Percentiles rank a stretch among this genome's conserved stretches.
These are phyloP conservation scores for Boletellus ananiceps DNA, from an alignment of 768 basidiomycete genomes.

Conservation along the genomic window DNA sequence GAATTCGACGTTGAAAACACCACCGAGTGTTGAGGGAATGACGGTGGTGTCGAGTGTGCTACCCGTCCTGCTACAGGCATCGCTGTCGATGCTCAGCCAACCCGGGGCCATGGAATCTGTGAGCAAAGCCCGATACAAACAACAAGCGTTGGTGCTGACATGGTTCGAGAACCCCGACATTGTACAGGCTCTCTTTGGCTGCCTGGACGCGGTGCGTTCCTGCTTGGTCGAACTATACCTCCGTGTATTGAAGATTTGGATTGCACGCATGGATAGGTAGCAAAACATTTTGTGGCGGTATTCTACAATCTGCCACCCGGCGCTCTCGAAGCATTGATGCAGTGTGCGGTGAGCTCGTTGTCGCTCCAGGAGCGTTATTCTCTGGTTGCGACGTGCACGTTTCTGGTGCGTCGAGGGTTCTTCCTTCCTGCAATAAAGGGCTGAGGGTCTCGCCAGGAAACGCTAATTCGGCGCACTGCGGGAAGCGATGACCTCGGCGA, in stretches of 20 bases:
- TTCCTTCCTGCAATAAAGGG: not conserved
- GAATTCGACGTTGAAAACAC: slow-evolving; percentile 41
- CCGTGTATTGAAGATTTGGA: not conserved
- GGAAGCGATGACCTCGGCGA: slow-evolving; percentile 56
- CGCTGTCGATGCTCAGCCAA: slow-evolving; percentile 47
- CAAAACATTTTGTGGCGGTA: slow-evolving; percentile 54
- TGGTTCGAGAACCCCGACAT: slow-evolving; percentile 78
- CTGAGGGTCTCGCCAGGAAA: slow-evolving; percentile 38
- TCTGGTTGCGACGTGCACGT: slow-evolving; percentile 74
- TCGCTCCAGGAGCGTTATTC: slow-evolving; percentile 82
- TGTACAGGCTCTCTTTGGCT: slow-evolving; percentile 84
- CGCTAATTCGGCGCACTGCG: slow-evolving; percentile 62
- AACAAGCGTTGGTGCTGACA: slow-evolving; percentile 6
- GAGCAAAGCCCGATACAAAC: slow-evolving; percentile 22
- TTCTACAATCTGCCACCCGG: slow-evolving; percentile 64
- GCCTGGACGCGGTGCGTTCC: slow-evolving; percentile 63
- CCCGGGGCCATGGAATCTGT: slow-evolving; percentile 70
- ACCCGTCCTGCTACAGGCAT: slow-evolving; percentile 55
- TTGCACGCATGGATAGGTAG: slow-evolving; percentile 28
- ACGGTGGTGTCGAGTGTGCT: slow-evolving; percentile 52
- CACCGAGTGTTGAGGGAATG: slow-evolving; percentile 52
- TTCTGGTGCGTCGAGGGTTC: slow-evolving; percentile 54
- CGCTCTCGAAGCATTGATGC: slow-evolving; percentile 62
- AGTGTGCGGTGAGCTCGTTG: slow-evolving; percentile 62
- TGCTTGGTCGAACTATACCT: not conserved